Conservation (phyloP, 1,284 basidiomycete genomes). For the Phylloporus gajari region DNA sequence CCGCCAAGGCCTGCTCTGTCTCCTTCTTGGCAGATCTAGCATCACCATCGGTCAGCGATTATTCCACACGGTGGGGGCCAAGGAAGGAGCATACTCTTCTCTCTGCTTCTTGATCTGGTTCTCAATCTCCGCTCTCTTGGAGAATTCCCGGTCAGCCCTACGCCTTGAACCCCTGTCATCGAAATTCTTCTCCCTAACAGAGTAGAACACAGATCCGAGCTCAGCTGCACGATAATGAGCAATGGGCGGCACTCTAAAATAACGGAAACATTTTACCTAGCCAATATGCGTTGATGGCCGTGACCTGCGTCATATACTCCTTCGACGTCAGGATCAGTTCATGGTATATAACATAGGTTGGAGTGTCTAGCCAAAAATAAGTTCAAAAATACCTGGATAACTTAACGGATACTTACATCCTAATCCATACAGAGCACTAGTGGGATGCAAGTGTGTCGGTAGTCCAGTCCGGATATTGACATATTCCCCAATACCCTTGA, state of each 20-base stretch:
- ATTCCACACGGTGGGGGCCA: background rate
- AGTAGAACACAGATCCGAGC: slow-evolving; percentile 93
- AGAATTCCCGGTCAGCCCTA: slow-evolving; percentile 88
- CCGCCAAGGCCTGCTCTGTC: slow-evolving; percentile 71
- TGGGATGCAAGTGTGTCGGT: slow-evolving; percentile 94
- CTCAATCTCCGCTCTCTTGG: slow-evolving; percentile 88
- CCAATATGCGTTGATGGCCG: slow-evolving; percentile 95
- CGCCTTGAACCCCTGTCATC: slow-evolving; percentile 81
- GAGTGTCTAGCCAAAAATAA: slow-evolving; percentile 73
- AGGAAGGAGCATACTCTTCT: slow-evolving; percentile 73
- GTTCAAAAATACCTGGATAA: background rate
- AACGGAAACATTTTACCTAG: slow-evolving; percentile 65
- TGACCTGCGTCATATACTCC: slow-evolving; percentile 97
- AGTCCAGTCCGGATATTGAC: slow-evolving; percentile 96
- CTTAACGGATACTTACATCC: slow-evolving; percentile 73
- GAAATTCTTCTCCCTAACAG: slow-evolving; percentile 94
- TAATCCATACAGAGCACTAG: slow-evolving; percentile 94
- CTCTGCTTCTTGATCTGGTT: slow-evolving; percentile 88
- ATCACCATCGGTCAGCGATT: slow-evolving; percentile 15
- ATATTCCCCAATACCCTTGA: slow-evolving; percentile 99
- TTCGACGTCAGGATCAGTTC: slow-evolving; percentile 95
- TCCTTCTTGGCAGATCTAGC: slow-evolving; percentile 70
- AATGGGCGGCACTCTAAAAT: background rate
- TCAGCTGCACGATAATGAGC: slow-evolving; percentile 69
- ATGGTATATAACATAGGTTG: slow-evolving; percentile 96